Evolutionary conservation across 2,329 filamentous ascomycete species (phyloP).

Genomic region (Aspergillus sojae): DNA sequence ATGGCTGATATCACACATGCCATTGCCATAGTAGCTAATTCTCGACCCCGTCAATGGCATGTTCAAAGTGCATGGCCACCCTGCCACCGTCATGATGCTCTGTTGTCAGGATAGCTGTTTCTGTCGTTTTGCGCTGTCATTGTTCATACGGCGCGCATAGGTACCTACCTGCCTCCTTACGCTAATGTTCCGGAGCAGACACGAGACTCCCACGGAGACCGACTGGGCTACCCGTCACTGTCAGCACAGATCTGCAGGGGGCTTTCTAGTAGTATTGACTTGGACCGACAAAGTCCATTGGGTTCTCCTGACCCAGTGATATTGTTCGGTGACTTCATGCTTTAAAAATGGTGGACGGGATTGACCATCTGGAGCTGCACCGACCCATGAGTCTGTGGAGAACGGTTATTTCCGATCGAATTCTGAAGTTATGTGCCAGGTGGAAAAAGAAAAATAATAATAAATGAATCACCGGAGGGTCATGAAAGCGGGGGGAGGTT

Average conservation of each 20-base stretch:
- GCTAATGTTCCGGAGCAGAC: background rate
- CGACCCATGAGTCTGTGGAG: slow-evolving; percentile 17
- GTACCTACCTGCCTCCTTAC: background rate
- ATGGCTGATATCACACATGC: background rate
- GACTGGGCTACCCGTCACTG: background rate
- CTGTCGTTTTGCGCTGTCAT: background rate
- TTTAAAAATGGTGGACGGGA: slow-evolving; percentile 9
- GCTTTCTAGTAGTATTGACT: slow-evolving; percentile 2
- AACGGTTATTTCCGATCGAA: slow-evolving; percentile 18
- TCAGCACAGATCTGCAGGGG: slow-evolving; percentile 18
- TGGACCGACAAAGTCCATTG: slow-evolving; percentile 13
- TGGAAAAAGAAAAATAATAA: background rate
- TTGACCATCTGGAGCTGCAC: slow-evolving; percentile 16
- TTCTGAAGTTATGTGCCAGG: slow-evolving; percentile 6
- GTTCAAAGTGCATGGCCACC: background rate
- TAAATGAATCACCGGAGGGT: background rate
- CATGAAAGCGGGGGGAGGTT: background rate
- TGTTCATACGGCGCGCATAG: background rate
- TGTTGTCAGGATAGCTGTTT: background rate
- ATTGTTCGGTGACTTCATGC: slow-evolving; percentile 24
- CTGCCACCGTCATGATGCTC: background rate
- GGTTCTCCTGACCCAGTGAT: slow-evolving; percentile 12
- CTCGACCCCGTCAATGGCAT: slow-evolving; percentile 5
- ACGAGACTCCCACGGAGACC: background rate
- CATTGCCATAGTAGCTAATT: background rate